Percentiles rank a stretch among this genome's conserved stretches.
Evolutionary conservation across 495 filamentous ascomycete species (phyloP).

Genomic region (Aspergillus asperescens): DNA sequence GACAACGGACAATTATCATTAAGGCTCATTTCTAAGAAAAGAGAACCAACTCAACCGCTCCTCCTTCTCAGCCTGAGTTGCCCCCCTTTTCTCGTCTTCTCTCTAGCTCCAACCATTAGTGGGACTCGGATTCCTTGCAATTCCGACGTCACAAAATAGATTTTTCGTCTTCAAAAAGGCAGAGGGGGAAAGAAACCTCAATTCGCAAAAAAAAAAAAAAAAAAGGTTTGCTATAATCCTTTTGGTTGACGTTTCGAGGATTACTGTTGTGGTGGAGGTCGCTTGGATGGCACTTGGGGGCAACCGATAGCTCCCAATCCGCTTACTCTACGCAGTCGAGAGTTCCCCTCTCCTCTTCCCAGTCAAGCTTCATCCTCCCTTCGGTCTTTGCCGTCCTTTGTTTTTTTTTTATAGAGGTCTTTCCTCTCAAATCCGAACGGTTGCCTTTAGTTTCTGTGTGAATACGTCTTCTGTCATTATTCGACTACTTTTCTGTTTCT

Average conservation of each 20-base stretch:
- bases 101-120: conserved; percentile 10
- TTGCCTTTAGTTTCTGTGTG: conserved; percentile 9
- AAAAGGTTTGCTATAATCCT: background rate
- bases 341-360: conserved; percentile 25
- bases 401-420: conserved; percentile 7
- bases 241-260: conserved; percentile 12
- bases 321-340: conserved; percentile 21
- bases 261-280: conserved; percentile 9
- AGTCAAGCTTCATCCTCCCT: conserved; percentile 29
- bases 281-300: conserved; percentile 24
- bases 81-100: conserved; percentile 15
- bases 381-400: conserved; percentile 15
- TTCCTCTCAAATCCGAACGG: background rate
- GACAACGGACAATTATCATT: conserved; percentile 1
- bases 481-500: background rate
- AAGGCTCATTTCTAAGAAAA: conserved; percentile 8
- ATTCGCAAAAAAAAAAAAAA: conserved; percentile 6
- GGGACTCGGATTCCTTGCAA: conserved; percentile 13
- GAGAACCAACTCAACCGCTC: conserved; percentile 17
- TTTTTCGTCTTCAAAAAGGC: background rate
- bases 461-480: conserved; percentile 8
- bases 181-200: background rate
- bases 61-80: conserved; percentile 13
- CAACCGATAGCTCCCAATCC: conserved; percentile 27
- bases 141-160: conserved; percentile 3